Base-by-base conservation (phyloP, 805 yeast species). In the Metschnikowia matae region DNA sequence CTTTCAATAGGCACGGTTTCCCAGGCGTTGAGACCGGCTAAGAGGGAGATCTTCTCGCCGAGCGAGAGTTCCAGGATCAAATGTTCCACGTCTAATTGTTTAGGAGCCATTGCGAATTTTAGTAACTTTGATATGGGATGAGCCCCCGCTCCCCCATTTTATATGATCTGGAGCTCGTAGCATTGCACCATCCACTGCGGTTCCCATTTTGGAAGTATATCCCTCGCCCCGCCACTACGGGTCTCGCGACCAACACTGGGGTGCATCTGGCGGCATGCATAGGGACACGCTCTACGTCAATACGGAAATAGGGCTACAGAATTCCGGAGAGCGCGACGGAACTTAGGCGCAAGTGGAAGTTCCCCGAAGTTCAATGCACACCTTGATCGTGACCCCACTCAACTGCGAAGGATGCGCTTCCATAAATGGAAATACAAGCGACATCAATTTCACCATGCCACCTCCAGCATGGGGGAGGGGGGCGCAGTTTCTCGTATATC, bases 31-130 rank as follows among this genome's bases (percentile, higher is more conserved):
- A 59, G 48, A 3, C 75, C 75, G 14, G 74, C 71, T 46, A 70
- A 62, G 31, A 70, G 63, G 3, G 70, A 62, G 54, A 70, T 62
- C 53, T 70, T 70, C 49, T 70, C 74, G 39, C 57, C 57, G 40
- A 69, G 56, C 15, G 72, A 70, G 46, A 70, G 62, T 48, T 69
- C 62, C 15, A 52, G 57, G 44, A 70, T 45, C 34, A 70, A 52
- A 15, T 49, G 34, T 8, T 69, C 74, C 39, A 70, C 60, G 55
- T 69, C 68, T 13, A 69, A 52, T 46, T 59, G 51, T 23, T 43
- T 37, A 8, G 21, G 49, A n/a, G 49, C 4, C 56, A 48, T 53
- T 21, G 14, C 10, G 43, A 33, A 13, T 40, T 15, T 11, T 40
- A 26, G n/a, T n/a, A 8, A 23, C 15, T n/a, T n/a, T 14, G 7